phyloP scores from a whole-genome alignment of 176 grass and related monocot species.

The Paspalum vaginatum region DNA sequence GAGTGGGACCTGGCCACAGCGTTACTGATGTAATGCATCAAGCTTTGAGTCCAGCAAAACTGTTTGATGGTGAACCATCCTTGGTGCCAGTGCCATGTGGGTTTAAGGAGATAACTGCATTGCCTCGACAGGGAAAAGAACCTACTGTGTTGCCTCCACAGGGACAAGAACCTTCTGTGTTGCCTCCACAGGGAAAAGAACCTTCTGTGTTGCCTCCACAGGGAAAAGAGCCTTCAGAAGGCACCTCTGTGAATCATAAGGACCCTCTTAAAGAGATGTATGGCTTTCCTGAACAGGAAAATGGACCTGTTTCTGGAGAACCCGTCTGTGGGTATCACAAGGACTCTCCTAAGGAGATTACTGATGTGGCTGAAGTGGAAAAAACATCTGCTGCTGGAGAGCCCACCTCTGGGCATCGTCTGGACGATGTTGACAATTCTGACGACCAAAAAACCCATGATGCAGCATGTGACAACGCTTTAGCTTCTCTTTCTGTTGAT shows the following conservation, averaged over 20 bases:
- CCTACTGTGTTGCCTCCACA: background rate
- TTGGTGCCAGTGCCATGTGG: constrained; percentile 36
- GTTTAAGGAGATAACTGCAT: constrained; percentile 24
- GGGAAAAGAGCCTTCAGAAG: constrained; percentile 10
- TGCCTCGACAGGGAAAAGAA: constrained; percentile 28
- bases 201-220: constrained; percentile 11
- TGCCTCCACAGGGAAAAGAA: constrained; percentile 15
- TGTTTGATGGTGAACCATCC: constrained; percentile 38
- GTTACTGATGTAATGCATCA: constrained; percentile 59
- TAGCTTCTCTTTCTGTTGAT: constrained; percentile 28
- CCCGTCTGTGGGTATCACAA: constrained; percentile 25
- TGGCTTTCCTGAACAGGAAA: constrained; percentile 36
- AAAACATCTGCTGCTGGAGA: constrained; percentile 22
- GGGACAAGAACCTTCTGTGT: background rate
- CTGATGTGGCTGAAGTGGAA: constrained; percentile 33
- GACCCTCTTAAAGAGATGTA: background rate
- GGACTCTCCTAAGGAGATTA: constrained; percentile 5
- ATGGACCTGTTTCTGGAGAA: constrained; percentile 36
- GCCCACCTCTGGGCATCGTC: constrained; percentile 18
- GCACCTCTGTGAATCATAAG: constrained; percentile 2
- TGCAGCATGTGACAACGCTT: constrained; percentile 38
- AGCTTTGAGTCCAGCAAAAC: constrained; percentile 49
- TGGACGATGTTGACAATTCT: constrained; percentile 26
- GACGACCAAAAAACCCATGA: constrained; percentile 41
- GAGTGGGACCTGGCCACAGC: constrained; percentile 51